Base-by-base conservation (phyloP, 306 rosid species). In the Lathyrus aphaca region DNA sequence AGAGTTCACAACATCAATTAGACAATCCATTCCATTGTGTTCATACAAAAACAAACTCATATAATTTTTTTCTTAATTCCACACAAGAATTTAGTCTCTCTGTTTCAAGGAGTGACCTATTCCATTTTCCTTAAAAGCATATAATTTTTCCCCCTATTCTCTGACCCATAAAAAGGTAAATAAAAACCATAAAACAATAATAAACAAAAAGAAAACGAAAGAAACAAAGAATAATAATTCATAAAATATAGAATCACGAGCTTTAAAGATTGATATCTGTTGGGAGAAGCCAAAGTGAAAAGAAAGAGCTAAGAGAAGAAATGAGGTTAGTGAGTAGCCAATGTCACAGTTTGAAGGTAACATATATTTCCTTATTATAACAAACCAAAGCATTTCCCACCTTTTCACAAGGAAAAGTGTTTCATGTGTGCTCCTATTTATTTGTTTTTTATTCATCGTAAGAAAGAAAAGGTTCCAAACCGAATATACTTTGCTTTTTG, bases 81-180 rank as follows among this genome's bases (percentile, higher is more conserved):
- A 32, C 76, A 84, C 90, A 82, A 81, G 82, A 62, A 69, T 29
- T 27, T 10, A n/a, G n/a, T 16, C 11, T 12, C 38, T 54, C 45
- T 68, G 19, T 12, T 38, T 46, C 71, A 30, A 45, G 42, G 18
- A 15, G 40, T 39, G 75, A 73, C 27, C 54, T 79, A 83, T 85
- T 83, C 88, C 63, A 64, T 78, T 65, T 59, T 54, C 76, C 89
- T 86, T 80, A 84, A 88, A 88, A 88, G 96, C 86, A 86, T 85
- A 66, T 71, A 74, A 69, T 12, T 66, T 51, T 72, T 77, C 68
- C 69, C 56, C 10, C 64, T 13, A 35, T 69, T 75, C 74, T 68
- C 66, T 61, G 79, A 29, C 72, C 80, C 81, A 70, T 74, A 72
- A 76, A 79, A 80, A 79, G 87, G 76, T 70, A 63, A 68, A 82